Evolutionary conservation across 2,329 filamentous ascomycete genomes (phyloP).

Genomic region (Periconia sp.): DNA sequence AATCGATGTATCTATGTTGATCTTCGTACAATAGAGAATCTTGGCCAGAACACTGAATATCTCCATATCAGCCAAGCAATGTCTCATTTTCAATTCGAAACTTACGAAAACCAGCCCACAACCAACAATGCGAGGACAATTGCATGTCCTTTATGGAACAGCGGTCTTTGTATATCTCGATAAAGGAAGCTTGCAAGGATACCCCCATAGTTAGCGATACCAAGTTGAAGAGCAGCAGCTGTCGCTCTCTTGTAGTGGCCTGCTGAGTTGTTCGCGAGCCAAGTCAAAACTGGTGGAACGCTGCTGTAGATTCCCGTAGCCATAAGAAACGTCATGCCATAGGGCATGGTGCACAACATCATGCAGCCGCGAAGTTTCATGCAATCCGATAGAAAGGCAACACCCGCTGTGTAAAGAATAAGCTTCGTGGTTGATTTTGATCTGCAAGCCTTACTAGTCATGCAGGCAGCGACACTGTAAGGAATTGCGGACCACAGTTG

Average conservation of each 20-base stretch:
- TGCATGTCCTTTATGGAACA: constrained; percentile 63
- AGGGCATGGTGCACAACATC: constrained; percentile 66
- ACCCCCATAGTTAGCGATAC: constrained; percentile 67
- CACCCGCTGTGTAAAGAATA: constrained; percentile 49
- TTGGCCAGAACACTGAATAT: constrained; percentile 63
- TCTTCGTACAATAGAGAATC: constrained; percentile 63
- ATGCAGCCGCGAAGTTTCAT: constrained; percentile 61
- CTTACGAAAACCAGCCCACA: constrained; percentile 66
- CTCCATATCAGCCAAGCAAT: not conserved
- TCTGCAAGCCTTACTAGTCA: not conserved
- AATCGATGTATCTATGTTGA: constrained; percentile 62
- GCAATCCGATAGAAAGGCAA: constrained; percentile 62
- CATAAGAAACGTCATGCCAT: constrained; percentile 70
- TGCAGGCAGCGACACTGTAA: constrained; percentile 59
- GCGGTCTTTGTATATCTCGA: constrained; percentile 57
- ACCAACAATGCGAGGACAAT: constrained; percentile 62
- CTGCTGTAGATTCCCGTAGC: constrained; percentile 65
- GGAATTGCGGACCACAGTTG: constrained; percentile 68
- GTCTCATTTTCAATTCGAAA: constrained; percentile 13
- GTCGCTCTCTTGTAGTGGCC: constrained; percentile 72
- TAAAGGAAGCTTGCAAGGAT: constrained; percentile 69
- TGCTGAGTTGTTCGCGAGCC: constrained; percentile 69
- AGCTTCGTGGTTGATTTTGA: not conserved
- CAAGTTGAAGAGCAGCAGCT: constrained; percentile 65
- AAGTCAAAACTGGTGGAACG: constrained; percentile 64